phyloP scores from a whole-genome alignment of 2,329 filamentous ascomycete species.

The Penicillium fuscoglaucum region DNA sequence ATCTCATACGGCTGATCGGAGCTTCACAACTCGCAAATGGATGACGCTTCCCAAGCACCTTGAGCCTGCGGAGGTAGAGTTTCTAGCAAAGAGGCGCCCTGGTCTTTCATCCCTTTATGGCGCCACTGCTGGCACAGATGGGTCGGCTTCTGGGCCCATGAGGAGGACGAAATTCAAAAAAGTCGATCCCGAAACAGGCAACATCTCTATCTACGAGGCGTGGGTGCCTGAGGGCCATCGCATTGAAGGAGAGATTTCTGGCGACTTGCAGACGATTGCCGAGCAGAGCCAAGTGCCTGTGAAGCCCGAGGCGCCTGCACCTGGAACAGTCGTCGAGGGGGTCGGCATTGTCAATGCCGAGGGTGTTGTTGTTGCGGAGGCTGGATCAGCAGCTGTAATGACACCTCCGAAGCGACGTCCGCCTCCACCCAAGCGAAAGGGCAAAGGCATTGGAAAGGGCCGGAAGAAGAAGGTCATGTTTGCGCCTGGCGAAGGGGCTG shows the following conservation, averaged over 20 bases:
- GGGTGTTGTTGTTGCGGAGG: constrained; percentile 57
- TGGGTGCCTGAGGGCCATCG: constrained; percentile 76
- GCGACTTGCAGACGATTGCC: constrained; percentile 50
- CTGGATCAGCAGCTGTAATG: constrained; percentile 45
- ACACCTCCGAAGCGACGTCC: constrained; percentile 63
- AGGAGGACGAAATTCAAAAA: constrained; percentile 79
- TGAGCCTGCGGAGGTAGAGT: constrained; percentile 61
- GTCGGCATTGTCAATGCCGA: constrained; percentile 61
- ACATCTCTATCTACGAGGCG: constrained; percentile 80
- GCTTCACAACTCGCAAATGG: constrained; percentile 61
- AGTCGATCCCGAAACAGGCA: constrained; percentile 72
- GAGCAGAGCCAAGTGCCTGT: constrained; percentile 41
- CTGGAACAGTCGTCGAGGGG: constrained; percentile 61
- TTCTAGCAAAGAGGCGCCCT: constrained; percentile 61
- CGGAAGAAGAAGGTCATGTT: constrained; percentile 71
- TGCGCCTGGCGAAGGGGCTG: constrained; percentile 45
- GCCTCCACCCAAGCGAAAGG: constrained; percentile 77
- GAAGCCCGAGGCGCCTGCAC: constrained; percentile 49
- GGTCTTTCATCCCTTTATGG: constrained; percentile 57
- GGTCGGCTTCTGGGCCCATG: constrained; percentile 55
- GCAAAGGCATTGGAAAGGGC: constrained; percentile 75
- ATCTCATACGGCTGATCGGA: constrained; percentile 43
- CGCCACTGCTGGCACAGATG: constrained; percentile 29
- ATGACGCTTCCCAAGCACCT: constrained; percentile 56
- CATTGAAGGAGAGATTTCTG: constrained; percentile 78